Evolutionary conservation across 257 asterid species (phyloP).

Genomic region (Marsdenia floribunda): DNA sequence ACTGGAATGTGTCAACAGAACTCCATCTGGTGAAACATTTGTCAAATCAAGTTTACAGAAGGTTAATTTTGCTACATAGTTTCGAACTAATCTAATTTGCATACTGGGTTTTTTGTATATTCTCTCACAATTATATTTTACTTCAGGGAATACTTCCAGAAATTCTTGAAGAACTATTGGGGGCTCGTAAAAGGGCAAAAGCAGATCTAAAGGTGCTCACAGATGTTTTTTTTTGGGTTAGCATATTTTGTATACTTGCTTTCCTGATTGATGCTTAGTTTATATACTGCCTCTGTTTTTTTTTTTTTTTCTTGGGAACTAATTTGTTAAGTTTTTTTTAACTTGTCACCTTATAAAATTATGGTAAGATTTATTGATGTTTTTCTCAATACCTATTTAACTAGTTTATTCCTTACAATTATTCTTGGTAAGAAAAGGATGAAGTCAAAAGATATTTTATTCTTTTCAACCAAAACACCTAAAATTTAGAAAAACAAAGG

Average conservation of each 20-base stretch:
- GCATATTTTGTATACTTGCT: slow-evolving; percentile 10
- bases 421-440: too few relatives aligned
- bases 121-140: slow-evolving; percentile 20
- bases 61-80: slow-evolving; percentile 33
- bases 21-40: slow-evolving; percentile 97
- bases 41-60: slow-evolving; percentile 82
- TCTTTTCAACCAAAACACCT: too few relatives aligned
- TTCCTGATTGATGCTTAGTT: not conserved
- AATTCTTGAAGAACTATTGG: slow-evolving; percentile 93
- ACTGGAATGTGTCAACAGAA: slow-evolving; percentile 74
- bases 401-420: too few relatives aligned
- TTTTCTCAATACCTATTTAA: too few relatives aligned
- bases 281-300: not conserved
- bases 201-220: slow-evolving; percentile 89
- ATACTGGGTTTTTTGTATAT: slow-evolving; percentile 4
- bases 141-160: slow-evolving; percentile 95
- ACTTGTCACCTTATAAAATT: too few relatives aligned
- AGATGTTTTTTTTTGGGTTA: not conserved
- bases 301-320: too few relatives aligned
- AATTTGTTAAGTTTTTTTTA: too few relatives aligned
- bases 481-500: too few relatives aligned
- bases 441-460: too few relatives aligned
- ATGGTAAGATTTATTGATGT: too few relatives aligned
- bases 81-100: not conserved
- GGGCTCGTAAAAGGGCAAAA: slow-evolving; percentile 96